Evolutionary conservation across 163 green algal genomes (phyloP), one percentile per base, ranked within the genome.

Genomic region (Volvox carteri): DNA sequence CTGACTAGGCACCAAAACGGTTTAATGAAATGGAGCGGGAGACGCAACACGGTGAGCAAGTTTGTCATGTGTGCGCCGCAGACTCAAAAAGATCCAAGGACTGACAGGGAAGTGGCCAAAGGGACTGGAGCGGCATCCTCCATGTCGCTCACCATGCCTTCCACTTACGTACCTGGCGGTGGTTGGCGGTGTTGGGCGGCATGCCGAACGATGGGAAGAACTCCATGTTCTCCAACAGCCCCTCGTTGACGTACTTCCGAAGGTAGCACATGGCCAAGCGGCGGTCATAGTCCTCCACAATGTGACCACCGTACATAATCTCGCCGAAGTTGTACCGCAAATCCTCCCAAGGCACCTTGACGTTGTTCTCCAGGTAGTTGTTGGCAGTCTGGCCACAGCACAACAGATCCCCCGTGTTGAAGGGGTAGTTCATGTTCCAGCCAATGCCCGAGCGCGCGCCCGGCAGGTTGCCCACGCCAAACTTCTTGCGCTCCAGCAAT

Each of bases 361-460:
- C 94, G 88, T 97, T 97, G 92, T 96, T 96, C 85, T 99, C 97
- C 41, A 99, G 92, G 92, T 98, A 99, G 93, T 98, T 99, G 90
- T 90, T 93, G 21, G 96, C 95, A 39, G 94, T 96, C 92, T 98
- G 95, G 1, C 92, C 97, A 87, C 95, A 98, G 93, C 94, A 98
- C 65, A 98, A 86, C 86, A 99, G 93, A 91, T 99, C 97, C 52
- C 96, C 96, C 0, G 95, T 97, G 92, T 97, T 98, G 95, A 99
- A 99, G 28, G 96, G 96, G 91, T 98, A 99, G 92, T 98, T 97
- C 96, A 98, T 98, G 95, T 98, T 98, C 97, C 97, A 99, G 50
- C 97, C 97, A 62, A 98, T 98, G 86, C 97, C 96, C 30, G 86
- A 95, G 52, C 90, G 95, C 25, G 94, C 90, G 83, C 92, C 91